Base-by-base conservation (phyloP, 179 eudicot species). In the Beta macrorhiza region DNA sequence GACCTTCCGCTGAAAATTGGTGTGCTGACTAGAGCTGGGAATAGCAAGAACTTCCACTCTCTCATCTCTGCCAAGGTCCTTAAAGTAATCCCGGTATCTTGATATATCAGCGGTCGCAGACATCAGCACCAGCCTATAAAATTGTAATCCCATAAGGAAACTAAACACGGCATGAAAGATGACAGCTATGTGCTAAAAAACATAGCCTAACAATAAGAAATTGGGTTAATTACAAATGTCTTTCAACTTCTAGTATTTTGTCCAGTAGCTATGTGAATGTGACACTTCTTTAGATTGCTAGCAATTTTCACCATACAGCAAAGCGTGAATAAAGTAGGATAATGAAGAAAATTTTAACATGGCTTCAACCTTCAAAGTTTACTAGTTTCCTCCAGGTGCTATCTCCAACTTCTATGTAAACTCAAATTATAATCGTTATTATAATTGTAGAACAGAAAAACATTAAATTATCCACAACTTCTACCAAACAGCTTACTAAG, bases 41-140 rank as follows among this genome's bases (percentile, higher is more conserved):
- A 95, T 93, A 49, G 91, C 99, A 79, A 95, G 85, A 83, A 93
- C 93, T 86, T 95, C 98, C 58, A 95, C 97, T 85, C 99, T 89
- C 86, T 95, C 99, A 78, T 82, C 97, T 85, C 93, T 89, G 55
- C 93, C 92, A 84, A 95, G 91, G 84, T 95, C 98, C 84, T 84
- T 90, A 76, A 95, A 95, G 85, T 95, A 95, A 64, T 93, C 95
- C 77, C 86, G 89, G 78, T 95, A 95, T 87, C 92, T 90, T 57
- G 93, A 70, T 80, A 92, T 87, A 85, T 95, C 98, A 78, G 98
- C 98, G 69, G 99, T 95, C 25, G 99, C 99, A 71, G 99, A 95
- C 99, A 93, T 95, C 92, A 95, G 84, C 55, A 93, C 99, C 84
- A 95, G 88, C 93, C 99, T 95, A 22, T 25, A 32, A 83, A 62